Conservation (phyloP, 2,329 filamentous ascomycete species). For the Phoma sp. region DNA sequence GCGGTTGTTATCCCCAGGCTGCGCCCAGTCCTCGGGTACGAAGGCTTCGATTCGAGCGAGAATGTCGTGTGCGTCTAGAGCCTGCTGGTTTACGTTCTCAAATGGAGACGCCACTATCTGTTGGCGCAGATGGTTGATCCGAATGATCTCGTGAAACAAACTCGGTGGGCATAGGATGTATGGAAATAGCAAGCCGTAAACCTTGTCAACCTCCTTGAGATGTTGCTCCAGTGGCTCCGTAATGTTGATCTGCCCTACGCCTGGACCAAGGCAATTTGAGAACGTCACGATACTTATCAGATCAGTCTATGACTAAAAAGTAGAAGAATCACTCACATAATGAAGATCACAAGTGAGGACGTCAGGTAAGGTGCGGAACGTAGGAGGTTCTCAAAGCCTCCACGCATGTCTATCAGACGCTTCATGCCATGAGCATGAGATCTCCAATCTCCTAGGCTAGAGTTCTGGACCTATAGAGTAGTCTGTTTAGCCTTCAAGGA, state of each 20-base stretch:
- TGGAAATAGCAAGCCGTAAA: constrained; percentile 38
- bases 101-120: constrained; percentile 18
- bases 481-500: not conserved
- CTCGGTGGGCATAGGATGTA: constrained; percentile 34
- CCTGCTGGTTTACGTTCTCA: not conserved
- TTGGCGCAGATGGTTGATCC: constrained; percentile 31
- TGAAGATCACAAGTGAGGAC: constrained; percentile 30
- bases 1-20: constrained; percentile 23
- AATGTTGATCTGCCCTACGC: constrained; percentile 32
- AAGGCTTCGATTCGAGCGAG: constrained; percentile 32
- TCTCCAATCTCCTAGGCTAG: constrained; percentile 31
- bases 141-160: constrained; percentile 34
- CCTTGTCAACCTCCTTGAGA: constrained; percentile 21
- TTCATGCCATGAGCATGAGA: constrained; percentile 35
- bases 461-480: constrained; percentile 31
- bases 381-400: constrained; percentile 30
- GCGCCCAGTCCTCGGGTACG: constrained; percentile 34
- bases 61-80: constrained; percentile 26
- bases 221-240: constrained; percentile 18
- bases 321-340: constrained; percentile 26
- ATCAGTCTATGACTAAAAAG: not conserved
- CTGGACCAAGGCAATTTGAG: constrained; percentile 36
- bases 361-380: constrained; percentile 24
- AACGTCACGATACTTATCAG: constrained; percentile 26
- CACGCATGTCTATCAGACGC: constrained; percentile 36